Evolutionary conservation across 768 basidiomycete species (phyloP).

Genomic region (Phylloporus sp.): DNA sequence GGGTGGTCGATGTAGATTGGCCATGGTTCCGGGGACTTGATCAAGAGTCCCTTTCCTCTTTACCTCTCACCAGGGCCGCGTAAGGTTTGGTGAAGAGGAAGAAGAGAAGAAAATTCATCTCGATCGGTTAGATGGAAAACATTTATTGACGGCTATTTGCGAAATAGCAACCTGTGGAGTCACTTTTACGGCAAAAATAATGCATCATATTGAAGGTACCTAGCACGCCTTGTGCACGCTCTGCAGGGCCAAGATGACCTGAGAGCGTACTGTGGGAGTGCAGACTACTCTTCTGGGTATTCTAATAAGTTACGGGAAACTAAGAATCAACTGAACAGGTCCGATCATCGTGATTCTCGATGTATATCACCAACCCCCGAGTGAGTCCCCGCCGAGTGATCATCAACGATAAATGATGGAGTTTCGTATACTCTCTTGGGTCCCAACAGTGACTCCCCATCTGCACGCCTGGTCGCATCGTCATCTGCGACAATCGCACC

Average conservation of each 20-base stretch:
- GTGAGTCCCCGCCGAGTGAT: background rate
- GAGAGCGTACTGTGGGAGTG: too few species aligned
- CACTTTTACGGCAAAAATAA: too few species aligned
- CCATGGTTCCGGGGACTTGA: slow-evolving; percentile 12
- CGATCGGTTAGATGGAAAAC: background rate
- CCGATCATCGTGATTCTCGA: too few species aligned
- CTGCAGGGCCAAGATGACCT: too few species aligned
- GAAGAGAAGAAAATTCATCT: slow-evolving; percentile 30
- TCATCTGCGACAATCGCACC: slow-evolving; percentile 62
- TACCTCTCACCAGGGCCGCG: slow-evolving; percentile 39
- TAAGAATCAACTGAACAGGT: too few species aligned
- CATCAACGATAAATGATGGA: slow-evolving; percentile 2
- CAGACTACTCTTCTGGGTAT: too few species aligned
- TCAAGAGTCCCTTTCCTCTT: slow-evolving; percentile 36
- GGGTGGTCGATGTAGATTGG: slow-evolving; percentile 34
- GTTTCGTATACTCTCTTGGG: slow-evolving; percentile 3
- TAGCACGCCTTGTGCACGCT: too few species aligned
- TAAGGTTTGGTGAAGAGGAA: slow-evolving; percentile 47
- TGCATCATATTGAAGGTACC: too few species aligned
- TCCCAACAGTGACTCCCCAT: slow-evolving; percentile 16
- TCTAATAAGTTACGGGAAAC: too few species aligned
- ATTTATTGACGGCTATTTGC: slow-evolving; percentile 26
- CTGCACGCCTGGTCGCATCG: background rate
- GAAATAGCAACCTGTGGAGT: background rate
- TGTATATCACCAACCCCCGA: too few species aligned